Conservation (phyloP, 2,329 filamentous ascomycete species). For the Fusarium sp. region DNA sequence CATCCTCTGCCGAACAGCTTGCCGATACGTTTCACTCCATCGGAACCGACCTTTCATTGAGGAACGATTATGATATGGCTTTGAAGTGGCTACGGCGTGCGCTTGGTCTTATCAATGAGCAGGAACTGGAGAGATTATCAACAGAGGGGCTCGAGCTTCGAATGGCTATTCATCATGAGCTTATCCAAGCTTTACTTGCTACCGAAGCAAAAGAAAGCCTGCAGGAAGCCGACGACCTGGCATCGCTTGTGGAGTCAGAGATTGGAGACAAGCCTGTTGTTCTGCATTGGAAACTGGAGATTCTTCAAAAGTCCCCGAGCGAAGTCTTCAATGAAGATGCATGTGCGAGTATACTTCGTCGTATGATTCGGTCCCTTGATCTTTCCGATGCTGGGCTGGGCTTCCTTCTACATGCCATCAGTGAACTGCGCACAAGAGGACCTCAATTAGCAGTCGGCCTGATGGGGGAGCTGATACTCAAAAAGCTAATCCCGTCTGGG, state of each 20-base stretch:
- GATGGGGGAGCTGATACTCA: constrained; percentile 73
- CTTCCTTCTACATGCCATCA: constrained; percentile 75
- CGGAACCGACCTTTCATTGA: constrained; percentile 69
- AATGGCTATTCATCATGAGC: constrained; percentile 73
- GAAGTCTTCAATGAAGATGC: constrained; percentile 63
- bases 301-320: constrained; percentile 65
- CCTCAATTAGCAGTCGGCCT: constrained; percentile 62
- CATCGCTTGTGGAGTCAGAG: constrained; percentile 73
- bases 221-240: constrained; percentile 67
- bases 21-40: constrained; percentile 80
- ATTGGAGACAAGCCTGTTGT: constrained; percentile 75
- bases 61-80: constrained; percentile 67
- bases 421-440: constrained; percentile 70
- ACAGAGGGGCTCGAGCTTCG: constrained; percentile 73
- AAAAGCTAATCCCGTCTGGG: constrained; percentile 65
- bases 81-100: constrained; percentile 81
- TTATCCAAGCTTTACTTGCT: constrained; percentile 68
- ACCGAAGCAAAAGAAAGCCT: constrained; percentile 59
- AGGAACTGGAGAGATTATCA: constrained; percentile 68
- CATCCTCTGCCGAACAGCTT: constrained; percentile 69
- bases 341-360: constrained; percentile 67
- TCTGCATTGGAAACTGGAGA: constrained; percentile 75
- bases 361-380: constrained; percentile 71
- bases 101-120: constrained; percentile 67
- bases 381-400: constrained; percentile 75